These are phyloP conservation scores for Xylariaceae sp. DNA, from an alignment of 2,329 filamentous ascomycete genomes.

Conservation along the genomic window DNA sequence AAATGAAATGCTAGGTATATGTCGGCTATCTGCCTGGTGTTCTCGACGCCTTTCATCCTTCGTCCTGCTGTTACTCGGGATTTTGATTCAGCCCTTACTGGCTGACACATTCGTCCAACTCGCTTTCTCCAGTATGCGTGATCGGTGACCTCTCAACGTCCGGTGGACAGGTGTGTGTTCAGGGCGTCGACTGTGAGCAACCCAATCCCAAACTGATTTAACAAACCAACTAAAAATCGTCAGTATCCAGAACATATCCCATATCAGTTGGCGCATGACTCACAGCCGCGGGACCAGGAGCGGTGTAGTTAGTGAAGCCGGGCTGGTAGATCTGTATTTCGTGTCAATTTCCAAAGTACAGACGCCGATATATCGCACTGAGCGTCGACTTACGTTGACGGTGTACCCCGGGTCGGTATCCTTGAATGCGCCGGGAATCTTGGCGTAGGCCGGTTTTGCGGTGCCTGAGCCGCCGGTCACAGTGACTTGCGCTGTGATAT, in stretches of 20 bases:
- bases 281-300: constrained; percentile 21
- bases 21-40: too few species aligned
- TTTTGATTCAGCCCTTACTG: too few species aligned
- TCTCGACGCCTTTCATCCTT: too few species aligned
- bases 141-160: too few species aligned
- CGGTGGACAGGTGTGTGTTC: background rate
- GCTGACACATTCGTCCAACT: too few species aligned
- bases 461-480: constrained; percentile 18
- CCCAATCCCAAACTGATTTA: constrained; percentile 3
- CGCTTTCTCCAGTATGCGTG: too few species aligned
- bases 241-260: background rate
- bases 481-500: constrained; percentile 12
- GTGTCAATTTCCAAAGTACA: background rate
- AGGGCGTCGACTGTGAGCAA: background rate
- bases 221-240: constrained; percentile 12
- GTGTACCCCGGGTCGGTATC: constrained; percentile 21
- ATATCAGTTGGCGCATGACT: background rate
- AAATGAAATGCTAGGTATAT: too few species aligned
- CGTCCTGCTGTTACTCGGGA: too few species aligned
- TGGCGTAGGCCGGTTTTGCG: constrained; percentile 12
- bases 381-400: constrained; percentile 22
- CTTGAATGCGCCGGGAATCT: constrained; percentile 22
- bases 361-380: background rate
- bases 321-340: constrained; percentile 16
- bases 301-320: constrained; percentile 22